Base-by-base conservation (phyloP, 805 yeast species). In the Vanderwaltozyma yarrowii region DNA sequence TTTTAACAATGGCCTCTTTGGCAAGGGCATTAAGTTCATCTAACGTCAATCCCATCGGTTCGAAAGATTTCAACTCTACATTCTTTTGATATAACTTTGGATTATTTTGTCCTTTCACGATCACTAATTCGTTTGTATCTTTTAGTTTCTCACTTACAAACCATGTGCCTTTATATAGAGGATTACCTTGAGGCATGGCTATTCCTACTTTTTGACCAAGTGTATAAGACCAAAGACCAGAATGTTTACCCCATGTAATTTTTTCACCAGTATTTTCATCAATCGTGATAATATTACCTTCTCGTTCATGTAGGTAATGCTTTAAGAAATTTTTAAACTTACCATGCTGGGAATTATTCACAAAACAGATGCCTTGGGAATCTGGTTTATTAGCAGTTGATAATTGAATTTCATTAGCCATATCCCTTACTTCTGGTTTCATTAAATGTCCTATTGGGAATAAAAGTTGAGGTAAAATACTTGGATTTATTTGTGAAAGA, bases 351-450 rank as follows among this genome's bases (percentile, higher is more conserved):
- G 75, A 69, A 43, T 61, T 61, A 28, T 74, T 71, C 8, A 92
- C 96, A 66, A 92, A 92, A 56, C 98, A 92, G 9, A 92, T 67
- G 0, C 98, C 98, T 54, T 84, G 95, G 1, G 96, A 87, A 54
- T 92, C 98, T 0, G 86, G 92, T 50, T 87, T 87, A n/a, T 63
- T 54, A 1, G 88, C 86, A 1, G 81, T 77, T 1, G 75, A 71
- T 13, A 85, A 61, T 1, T 65, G 56, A 26, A 66, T 54, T 2
- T 65, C 47, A n/a, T 56, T 44, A 0, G 97, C 97, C 32, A 83
- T 49, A 18, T 67, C 58, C 21, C 97, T 62, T 1, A 88, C 78
- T 47, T 80, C 73, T 1, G 87, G 82, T 58, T 92, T 92, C 5
- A 73, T 64, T 38, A 71, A 68, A 48, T 79, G 80, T 0, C 96